phyloP scores from a whole-genome alignment of 805 yeast genomes.

The Grigorovia transvaalensis region DNA sequence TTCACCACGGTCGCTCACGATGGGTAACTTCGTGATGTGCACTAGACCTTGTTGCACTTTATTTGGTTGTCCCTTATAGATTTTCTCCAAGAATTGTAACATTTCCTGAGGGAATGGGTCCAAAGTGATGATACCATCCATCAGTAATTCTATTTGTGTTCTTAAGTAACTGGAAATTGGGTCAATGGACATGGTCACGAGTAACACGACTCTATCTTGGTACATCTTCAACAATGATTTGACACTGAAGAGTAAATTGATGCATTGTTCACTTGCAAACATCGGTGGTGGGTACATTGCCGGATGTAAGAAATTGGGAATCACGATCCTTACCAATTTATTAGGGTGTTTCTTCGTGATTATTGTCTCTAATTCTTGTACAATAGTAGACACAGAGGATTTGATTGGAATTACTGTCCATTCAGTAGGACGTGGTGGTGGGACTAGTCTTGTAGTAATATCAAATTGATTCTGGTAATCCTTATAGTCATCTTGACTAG shows the following conservation, averaged over 20 bases:
- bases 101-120: conserved; percentile 76
- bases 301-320: conserved; percentile 78
- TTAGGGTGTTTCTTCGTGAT: conserved; percentile 32
- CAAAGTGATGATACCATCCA: conserved; percentile 61
- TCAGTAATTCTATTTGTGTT: conserved; percentile 44
- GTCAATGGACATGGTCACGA: conserved; percentile 52
- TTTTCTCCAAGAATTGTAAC: conserved; percentile 52
- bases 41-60: conserved; percentile 81
- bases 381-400: conserved; percentile 22
- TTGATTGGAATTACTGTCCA: conserved; percentile 39
- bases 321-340: conserved; percentile 49
- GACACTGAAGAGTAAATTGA: conserved; percentile 54
- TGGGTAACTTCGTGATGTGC: conserved; percentile 63
- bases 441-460: conserved; percentile 58
- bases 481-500: conserved; percentile 30
- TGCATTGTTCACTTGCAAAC: conserved; percentile 36
- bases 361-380: conserved; percentile 35
- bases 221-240: conserved; percentile 42
- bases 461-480: conserved; percentile 62
- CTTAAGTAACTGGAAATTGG: conserved; percentile 44
- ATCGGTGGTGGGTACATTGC: conserved; percentile 49
- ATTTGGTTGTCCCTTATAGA: conserved; percentile 51
- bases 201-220: conserved; percentile 37
- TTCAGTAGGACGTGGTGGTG: conserved; percentile 46
- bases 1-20: conserved; percentile 55